Percentiles rank a stretch among this genome's conserved stretches.
Evolutionary conservation across 2,329 filamentous ascomycete genomes (phyloP).

Genomic region (Sporothrix mexicana): DNA sequence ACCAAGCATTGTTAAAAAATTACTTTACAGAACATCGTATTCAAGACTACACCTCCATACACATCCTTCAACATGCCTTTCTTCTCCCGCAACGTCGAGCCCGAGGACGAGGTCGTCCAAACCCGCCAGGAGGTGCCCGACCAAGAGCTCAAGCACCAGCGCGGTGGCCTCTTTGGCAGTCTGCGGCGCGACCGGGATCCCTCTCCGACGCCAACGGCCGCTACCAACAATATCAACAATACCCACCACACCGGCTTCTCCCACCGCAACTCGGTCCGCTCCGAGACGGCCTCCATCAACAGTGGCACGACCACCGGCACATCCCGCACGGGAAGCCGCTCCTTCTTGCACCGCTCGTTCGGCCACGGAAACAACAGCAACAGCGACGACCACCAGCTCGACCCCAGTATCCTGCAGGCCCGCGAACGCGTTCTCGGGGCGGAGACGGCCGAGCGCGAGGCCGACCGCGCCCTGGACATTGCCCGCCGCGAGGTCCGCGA

Average conservation of each 20-base stretch:
- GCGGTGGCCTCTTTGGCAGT: constrained; percentile 48
- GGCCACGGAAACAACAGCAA: constrained; percentile 52
- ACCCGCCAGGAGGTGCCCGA: constrained; percentile 37
- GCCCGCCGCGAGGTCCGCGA: constrained; percentile 63
- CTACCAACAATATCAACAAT: constrained; percentile 40
- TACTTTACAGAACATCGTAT: not conserved
- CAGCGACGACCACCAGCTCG: constrained; percentile 52
- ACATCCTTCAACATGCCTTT: constrained; percentile 43
- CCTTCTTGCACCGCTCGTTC: constrained; percentile 53
- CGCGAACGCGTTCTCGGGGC: constrained; percentile 66
- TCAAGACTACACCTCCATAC: not conserved
- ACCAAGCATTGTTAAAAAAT: not conserved
- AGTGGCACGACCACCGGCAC: constrained; percentile 45
- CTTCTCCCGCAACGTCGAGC: constrained; percentile 44
- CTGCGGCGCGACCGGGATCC: constrained; percentile 42
- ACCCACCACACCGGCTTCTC: constrained; percentile 35
- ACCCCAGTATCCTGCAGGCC: constrained; percentile 66
- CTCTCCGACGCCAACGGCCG: constrained; percentile 40
- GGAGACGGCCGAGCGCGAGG: constrained; percentile 68
- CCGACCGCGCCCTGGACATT: constrained; percentile 65
- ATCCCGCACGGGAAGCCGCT: constrained; percentile 45
- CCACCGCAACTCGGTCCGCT: constrained; percentile 26
- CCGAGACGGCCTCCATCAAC: constrained; percentile 34
- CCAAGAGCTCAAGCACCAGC: constrained; percentile 39
- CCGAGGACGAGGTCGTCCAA: constrained; percentile 44